Evolutionary conservation across 176 grass and related monocot genomes (phyloP), one percentile per base, ranked within the genome.

Genomic region (Neostapfia colusana): DNA sequence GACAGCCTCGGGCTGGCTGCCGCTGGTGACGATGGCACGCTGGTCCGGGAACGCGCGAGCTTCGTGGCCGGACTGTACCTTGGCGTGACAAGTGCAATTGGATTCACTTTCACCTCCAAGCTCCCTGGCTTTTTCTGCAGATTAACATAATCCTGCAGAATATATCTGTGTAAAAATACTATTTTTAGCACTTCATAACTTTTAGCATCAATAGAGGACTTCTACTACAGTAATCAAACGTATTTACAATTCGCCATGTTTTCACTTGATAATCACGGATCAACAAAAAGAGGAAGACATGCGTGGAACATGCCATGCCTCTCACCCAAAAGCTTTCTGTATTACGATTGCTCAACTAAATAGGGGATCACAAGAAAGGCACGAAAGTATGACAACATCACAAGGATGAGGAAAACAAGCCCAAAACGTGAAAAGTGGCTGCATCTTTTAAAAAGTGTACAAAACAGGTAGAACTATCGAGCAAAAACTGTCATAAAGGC

Each of bases 81-180:
- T 50, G 81, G 61, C n/a, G 84, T 87, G 17, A 23, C 37, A 17
- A 82, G 60, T 2, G 62, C 40, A 23, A 49, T 8, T 58, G 65
- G 66, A 40, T 81, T 93, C 67, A 70, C 79, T 68, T 81, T 93
- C 54, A 75, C 84, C 76, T 79, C 73, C 7, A 75, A 16, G 5
- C 57, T 53, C 6, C 61, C 84, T 43, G 50, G 24, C 49, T 62
- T 90, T 58, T 74, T 31, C 87, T 73, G 84, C 9, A 57, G 44
- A 62, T 79, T 10, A 25, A 48, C 58, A 36, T 26, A 40, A 56
- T 53, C 66, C 48, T 81, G 48, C 16, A 37, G 21, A 68, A 68
- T 9, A 27, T 14, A 43, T 1, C 18, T 9, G n/a, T 57, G 37
- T 16, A 10, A 7, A 10, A 7, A 10, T 7, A 11, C 18, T 37